A percentile compares a stretch with the other conserved stretches of the same genome.
phyloP scores from a whole-genome alignment of 352 stramenopile species.

The Elongisporangium prolatum region DNA sequence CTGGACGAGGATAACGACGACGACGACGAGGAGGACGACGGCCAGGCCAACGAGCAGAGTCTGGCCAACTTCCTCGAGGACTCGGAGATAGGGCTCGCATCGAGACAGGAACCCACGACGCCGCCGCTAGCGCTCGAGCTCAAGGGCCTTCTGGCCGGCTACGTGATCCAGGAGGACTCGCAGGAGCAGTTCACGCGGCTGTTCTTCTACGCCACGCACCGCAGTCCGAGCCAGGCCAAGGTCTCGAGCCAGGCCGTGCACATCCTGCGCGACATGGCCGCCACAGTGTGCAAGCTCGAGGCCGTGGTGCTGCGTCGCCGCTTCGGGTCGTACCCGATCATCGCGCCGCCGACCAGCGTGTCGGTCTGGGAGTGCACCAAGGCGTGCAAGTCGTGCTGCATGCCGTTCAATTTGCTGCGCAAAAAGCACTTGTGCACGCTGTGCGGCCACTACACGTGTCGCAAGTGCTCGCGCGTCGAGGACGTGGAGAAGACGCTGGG shows the following conservation, averaged over 20 bases:
- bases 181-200: constrained; percentile 53
- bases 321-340: constrained; percentile 44
- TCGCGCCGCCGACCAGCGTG: constrained; percentile 11
- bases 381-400: constrained; percentile 33
- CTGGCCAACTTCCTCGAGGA: neutral
- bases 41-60: neutral
- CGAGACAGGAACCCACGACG: constrained; percentile 7
- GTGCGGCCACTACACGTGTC: constrained; percentile 47
- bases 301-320: constrained; percentile 41
- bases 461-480: constrained; percentile 42
- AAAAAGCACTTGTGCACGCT: constrained; percentile 50
- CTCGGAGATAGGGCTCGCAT: neutral
- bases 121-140: constrained; percentile 16
- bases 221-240: constrained; percentile 8
- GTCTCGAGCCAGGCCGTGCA: constrained; percentile 32
- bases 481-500: constrained; percentile 43
- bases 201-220: constrained; percentile 51
- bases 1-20: constrained; percentile 33
- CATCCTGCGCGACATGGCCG: constrained; percentile 41
- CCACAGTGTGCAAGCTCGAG: constrained; percentile 32
- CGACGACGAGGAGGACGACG: constrained; percentile 16
- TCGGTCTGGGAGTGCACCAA: neutral
- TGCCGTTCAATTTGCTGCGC: constrained; percentile 39
- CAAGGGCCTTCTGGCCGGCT: constrained; percentile 42
- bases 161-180: constrained; percentile 55